Conservation (phyloP, 495 filamentous ascomycete genomes). For the Baudoinia panamericana region DNA sequence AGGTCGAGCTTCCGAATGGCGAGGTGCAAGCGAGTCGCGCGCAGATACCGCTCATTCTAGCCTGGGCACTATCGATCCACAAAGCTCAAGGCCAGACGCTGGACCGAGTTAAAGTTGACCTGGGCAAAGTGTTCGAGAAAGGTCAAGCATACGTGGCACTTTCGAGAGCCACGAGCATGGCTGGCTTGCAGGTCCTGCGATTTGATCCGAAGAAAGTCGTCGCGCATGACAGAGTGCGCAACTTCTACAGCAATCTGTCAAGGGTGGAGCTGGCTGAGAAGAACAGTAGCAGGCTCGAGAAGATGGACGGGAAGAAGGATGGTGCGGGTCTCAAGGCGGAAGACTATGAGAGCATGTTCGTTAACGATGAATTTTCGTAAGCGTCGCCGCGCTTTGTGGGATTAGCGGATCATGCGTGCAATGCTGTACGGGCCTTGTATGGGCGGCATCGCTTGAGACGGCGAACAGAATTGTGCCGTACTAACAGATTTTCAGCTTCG, state of each 20-base stretch:
- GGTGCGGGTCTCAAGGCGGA: neutral
- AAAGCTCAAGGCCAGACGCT: slow-evolving; percentile 96
- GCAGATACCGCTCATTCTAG: slow-evolving; percentile 77
- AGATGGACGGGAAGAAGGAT: slow-evolving; percentile 1
- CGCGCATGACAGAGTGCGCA: slow-evolving; percentile 75
- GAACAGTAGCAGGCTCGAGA: slow-evolving; percentile 2
- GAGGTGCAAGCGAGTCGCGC: slow-evolving; percentile 76
- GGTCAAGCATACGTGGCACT: slow-evolving; percentile 80
- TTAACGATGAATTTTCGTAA: slow-evolving; percentile 7
- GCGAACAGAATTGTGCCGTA: too few relatives aligned
- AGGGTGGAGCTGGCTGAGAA: slow-evolving; percentile 30
- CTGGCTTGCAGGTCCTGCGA: slow-evolving; percentile 73
- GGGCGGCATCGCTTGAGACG: too few relatives aligned
- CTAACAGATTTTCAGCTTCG: too few relatives aligned
- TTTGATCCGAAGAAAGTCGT: slow-evolving; percentile 89
- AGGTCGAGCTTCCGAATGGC: slow-evolving; percentile 88
- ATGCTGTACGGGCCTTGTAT: too few relatives aligned
- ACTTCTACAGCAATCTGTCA: slow-evolving; percentile 73
- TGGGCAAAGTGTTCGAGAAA: slow-evolving; percentile 88
- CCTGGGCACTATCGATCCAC: slow-evolving; percentile 94
- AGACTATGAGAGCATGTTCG: slow-evolving; percentile 18
- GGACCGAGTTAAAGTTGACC: slow-evolving; percentile 86
- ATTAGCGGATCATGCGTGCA: too few relatives aligned
- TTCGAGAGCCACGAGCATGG: slow-evolving; percentile 71
- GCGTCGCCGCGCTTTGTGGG: too few relatives aligned